Evolutionary conservation across 139 green algal genomes (phyloP).

Genomic region (Mychonastes homosphaera): DNA sequence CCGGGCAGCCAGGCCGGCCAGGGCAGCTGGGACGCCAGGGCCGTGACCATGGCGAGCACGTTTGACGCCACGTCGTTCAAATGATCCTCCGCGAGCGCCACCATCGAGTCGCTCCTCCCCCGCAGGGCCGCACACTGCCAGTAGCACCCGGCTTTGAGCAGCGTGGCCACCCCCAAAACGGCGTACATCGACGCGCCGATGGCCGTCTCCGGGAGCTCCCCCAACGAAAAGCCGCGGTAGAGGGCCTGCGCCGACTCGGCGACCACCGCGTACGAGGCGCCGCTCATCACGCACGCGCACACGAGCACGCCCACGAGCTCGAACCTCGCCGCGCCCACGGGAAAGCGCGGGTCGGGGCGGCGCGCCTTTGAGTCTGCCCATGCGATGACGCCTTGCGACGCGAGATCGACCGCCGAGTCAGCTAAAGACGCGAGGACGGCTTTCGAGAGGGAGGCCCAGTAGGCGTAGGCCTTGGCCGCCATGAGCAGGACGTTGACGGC

Average conservation of each 20-base stretch:
- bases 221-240: background rate
- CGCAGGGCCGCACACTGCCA: slow-evolving; percentile 16
- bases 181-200: slow-evolving; percentile 39
- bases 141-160: slow-evolving; percentile 46
- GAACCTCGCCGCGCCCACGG: slow-evolving; percentile 50
- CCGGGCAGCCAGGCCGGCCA: background rate
- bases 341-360: slow-evolving; percentile 35
- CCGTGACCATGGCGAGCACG: slow-evolving; percentile 33
- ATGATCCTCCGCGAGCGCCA: slow-evolving; percentile 62
- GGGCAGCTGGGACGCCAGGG: slow-evolving; percentile 12
- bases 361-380: background rate
- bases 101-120: slow-evolving; percentile 31
- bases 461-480: slow-evolving; percentile 39
- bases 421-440: slow-evolving; percentile 50
- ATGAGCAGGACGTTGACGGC: slow-evolving; percentile 43
- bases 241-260: background rate
- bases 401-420: slow-evolving; percentile 57
- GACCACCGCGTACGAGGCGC: slow-evolving; percentile 2
- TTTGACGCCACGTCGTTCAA: slow-evolving; percentile 63
- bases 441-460: slow-evolving; percentile 29
- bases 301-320: slow-evolving; percentile 56
- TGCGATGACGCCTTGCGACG: slow-evolving; percentile 7
- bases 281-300: slow-evolving; percentile 49
- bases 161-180: slow-evolving; percentile 47
- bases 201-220: slow-evolving; percentile 31